phyloP scores from a whole-genome alignment of 805 yeast species.

The Starmerella riodocensis region DNA sequence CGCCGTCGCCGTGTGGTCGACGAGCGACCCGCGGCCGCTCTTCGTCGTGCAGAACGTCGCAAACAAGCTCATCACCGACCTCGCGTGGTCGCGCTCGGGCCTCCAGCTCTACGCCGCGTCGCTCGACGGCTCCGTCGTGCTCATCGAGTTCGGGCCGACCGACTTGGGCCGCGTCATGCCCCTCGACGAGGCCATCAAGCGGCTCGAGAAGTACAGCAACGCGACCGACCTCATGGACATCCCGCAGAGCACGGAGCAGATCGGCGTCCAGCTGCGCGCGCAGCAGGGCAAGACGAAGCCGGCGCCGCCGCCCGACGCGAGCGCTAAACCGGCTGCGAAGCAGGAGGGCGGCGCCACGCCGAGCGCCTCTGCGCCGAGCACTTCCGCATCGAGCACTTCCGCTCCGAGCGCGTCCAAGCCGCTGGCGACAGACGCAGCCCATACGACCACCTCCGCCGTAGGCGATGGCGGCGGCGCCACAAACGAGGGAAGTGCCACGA shows the following conservation, averaged over 20 bases:
- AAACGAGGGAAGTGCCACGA: too few species aligned
- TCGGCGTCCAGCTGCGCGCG: conserved; percentile 49
- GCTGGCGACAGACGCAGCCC: too few species aligned
- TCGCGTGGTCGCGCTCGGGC: conserved; percentile 83
- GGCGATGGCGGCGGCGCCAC: too few species aligned
- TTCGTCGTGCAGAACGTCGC: conserved; percentile 67
- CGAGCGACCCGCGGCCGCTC: conserved; percentile 60
- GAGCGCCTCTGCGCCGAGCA: too few species aligned
- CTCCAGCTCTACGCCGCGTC: conserved; percentile 59
- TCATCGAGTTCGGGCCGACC: conserved; percentile 44
- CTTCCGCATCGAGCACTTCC: too few species aligned
- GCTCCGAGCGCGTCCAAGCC: too few species aligned
- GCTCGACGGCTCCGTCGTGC: conserved; percentile 69
- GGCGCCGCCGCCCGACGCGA: background rate
- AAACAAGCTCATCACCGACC: conserved; percentile 68
- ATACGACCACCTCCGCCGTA: too few species aligned
- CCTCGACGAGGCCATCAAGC: conserved; percentile 49
- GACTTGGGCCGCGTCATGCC: conserved; percentile 41
- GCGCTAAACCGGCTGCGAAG: too few species aligned
- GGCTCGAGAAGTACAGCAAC: conserved; percentile 73
- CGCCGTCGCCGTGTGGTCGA: conserved; percentile 78
- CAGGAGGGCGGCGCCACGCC: too few species aligned
- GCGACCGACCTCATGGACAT: conserved; percentile 72
- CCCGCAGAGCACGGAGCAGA: conserved; percentile 76
- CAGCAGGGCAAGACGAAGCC: background rate